Conservation (phyloP, 176 grass and related monocot species). For the Cenchrus americanus region DNA sequence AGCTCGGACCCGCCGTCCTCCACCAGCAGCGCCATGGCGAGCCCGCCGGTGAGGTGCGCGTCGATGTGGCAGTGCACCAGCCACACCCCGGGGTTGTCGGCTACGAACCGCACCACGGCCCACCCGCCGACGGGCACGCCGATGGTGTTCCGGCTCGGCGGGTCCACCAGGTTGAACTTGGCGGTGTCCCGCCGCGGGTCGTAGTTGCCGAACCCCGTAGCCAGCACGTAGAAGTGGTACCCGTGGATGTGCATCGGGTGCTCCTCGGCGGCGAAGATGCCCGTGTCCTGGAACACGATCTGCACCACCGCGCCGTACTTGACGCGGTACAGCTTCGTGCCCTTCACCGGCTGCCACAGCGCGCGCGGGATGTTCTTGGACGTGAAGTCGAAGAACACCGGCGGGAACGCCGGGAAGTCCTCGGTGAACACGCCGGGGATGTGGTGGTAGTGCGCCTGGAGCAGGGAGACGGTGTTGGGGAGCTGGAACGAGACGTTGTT, state of each 20-base stretch:
- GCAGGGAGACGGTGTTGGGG: constrained; percentile 56
- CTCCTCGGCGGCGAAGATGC: constrained; percentile 69
- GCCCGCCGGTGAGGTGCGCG: constrained; percentile 62
- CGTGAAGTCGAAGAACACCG: constrained; percentile 80
- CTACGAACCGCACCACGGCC: constrained; percentile 80
- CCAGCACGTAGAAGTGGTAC: constrained; percentile 90
- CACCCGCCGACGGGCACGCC: constrained; percentile 92
- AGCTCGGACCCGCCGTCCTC: constrained; percentile 73
- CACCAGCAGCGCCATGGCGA: constrained; percentile 86
- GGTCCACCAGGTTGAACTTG: constrained; percentile 87
- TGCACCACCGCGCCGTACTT: constrained; percentile 78
- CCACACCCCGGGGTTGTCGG: constrained; percentile 93
- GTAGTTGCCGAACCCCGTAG: constrained; percentile 83
- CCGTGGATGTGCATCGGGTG: constrained; percentile 98
- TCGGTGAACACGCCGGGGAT: constrained; percentile 72
- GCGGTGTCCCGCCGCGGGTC: constrained; percentile 58
- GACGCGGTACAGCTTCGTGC: constrained; percentile 61
- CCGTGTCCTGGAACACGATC: constrained; percentile 86
- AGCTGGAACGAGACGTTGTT: constrained; percentile 92
- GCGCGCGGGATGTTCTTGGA: constrained; percentile 64
- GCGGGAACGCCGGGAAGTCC: constrained; percentile 73
- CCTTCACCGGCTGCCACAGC: constrained; percentile 64
- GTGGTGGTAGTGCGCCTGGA: constrained; percentile 72
- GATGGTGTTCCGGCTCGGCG: constrained; percentile 81
- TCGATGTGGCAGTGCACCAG: constrained; percentile 94